Evolutionary conservation across 2,329 filamentous ascomycete species (phyloP), one percentile per base, ranked within the genome.

Genomic region (Clarireedia paspali): DNA sequence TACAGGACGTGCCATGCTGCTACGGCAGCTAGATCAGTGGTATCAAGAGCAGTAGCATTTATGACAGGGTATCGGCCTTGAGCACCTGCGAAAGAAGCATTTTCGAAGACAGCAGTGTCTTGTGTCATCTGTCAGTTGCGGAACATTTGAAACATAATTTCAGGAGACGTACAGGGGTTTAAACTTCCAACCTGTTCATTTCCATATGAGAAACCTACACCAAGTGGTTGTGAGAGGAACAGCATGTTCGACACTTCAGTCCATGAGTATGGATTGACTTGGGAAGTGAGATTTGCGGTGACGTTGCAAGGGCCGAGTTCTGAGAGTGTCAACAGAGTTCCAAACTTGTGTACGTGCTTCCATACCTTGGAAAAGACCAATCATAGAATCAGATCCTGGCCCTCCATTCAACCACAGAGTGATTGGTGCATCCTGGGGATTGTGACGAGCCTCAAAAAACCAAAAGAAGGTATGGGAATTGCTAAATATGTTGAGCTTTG

Each of bases 131-230:
- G 30, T 34, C 9, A 34, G 36, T 30, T 50, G n/a, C 23, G 7
- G 26, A 6, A 30, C 9, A 12, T 34, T 34, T 12, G 5, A 12
- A 7, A 24, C 7, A 14, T 6, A 23, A 24, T 20, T 45, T 24
- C 17, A 17, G 26, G 10, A 20, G n/a, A 54, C 27, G 40, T 56
- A 57, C 55, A 30, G 47, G 50, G 46, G 26, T 65, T 63, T 46
- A 59, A 72, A 45, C 53, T 65, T 47, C 64, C 62, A 10, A 51
- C 49, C 20, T 51, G 57, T 53, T 66, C 62, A 14, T 27, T 47
- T 6, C 88, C 86, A 65, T 80, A 83, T 1, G 83, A 86, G 62
- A 86, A 83, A 17, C 81, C 80, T 47, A 87, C 79, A 67, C 88
- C 83, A 56, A 84, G 81, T 10, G 84, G 84, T 76, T 89, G 76